These are phyloP conservation scores for Taxawa tesnikishii DNA, from an alignment of 2,329 filamentous ascomycete genomes.

Conservation along the genomic window DNA sequence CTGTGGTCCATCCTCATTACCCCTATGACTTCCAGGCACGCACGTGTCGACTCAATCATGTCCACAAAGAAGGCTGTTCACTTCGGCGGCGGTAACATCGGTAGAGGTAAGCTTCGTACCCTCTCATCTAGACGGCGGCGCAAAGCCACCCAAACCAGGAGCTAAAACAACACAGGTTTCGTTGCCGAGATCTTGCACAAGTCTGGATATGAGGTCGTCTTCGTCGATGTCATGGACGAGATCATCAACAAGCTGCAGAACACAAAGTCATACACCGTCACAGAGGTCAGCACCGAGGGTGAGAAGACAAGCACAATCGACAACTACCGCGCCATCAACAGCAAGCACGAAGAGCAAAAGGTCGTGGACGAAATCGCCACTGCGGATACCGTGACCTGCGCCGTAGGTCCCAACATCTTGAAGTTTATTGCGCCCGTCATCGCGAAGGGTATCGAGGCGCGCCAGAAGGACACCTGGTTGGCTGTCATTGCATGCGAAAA, in stretches of 20 bases:
- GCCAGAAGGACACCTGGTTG: constrained; percentile 54
- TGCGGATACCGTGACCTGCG: constrained; percentile 89
- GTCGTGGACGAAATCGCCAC: constrained; percentile 75
- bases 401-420: constrained; percentile 90
- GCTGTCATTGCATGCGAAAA: constrained; percentile 98
- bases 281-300: constrained; percentile 78
- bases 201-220: constrained; percentile 90
- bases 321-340: constrained; percentile 97
- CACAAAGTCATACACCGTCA: constrained; percentile 72
- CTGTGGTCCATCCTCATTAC: no score
- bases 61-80: constrained; percentile 37
- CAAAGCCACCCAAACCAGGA: neutral
- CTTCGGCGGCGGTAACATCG: constrained; percentile 42
- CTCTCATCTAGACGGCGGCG: neutral
- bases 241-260: constrained; percentile 71
- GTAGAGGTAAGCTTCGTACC: constrained; percentile 24
- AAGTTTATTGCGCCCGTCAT: constrained; percentile 94
- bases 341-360: constrained; percentile 68
- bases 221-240: constrained; percentile 81
- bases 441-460: constrained; percentile 79
- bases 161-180: constrained; percentile 41
- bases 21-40: no score
- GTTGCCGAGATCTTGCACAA: constrained; percentile 88
- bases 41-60: no score
- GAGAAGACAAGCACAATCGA: constrained; percentile 73